Evolutionary conservation across 768 basidiomycete genomes (phyloP).

Genomic region (Tricholoma terreum): DNA sequence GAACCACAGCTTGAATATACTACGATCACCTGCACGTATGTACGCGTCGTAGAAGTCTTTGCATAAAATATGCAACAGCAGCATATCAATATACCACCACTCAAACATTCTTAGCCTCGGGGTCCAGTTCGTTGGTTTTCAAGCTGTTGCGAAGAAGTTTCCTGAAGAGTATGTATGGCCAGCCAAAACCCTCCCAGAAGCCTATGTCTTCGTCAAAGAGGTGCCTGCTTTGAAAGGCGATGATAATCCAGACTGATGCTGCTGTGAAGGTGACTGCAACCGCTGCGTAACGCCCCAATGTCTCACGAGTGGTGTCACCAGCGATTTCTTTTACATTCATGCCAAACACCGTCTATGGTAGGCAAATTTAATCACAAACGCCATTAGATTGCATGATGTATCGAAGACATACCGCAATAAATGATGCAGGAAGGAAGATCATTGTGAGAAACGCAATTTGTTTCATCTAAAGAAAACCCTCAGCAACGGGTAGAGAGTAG

Average conservation of each 20-base stretch:
- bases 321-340: slow-evolving; percentile 55
- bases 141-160: background rate
- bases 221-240: slow-evolving; percentile 49
- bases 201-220: slow-evolving; percentile 27
- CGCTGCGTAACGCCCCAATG: slow-evolving; percentile 39
- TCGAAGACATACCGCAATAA: slow-evolving; percentile 39
- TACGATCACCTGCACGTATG: too few species aligned
- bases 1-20: too few species aligned
- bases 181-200: slow-evolving; percentile 31
- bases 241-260: slow-evolving; percentile 52
- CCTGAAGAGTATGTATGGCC: slow-evolving; percentile 30
- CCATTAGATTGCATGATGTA: too few species aligned
- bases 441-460: slow-evolving; percentile 62
- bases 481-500: background rate
- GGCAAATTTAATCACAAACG: background rate
- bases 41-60: too few species aligned
- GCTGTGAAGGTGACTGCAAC: slow-evolving; percentile 46
- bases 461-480: slow-evolving; percentile 36
- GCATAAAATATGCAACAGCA: background rate
- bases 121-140: background rate
- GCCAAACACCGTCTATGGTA: slow-evolving; percentile 48
- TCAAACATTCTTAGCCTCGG: background rate
- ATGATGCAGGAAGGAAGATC: slow-evolving; percentile 58
- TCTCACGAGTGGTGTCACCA: slow-evolving; percentile 28
- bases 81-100: background rate